Conservation (phyloP, 2,329 filamentous ascomycete genomes). For the Sporothrix variecibatus region DNA sequence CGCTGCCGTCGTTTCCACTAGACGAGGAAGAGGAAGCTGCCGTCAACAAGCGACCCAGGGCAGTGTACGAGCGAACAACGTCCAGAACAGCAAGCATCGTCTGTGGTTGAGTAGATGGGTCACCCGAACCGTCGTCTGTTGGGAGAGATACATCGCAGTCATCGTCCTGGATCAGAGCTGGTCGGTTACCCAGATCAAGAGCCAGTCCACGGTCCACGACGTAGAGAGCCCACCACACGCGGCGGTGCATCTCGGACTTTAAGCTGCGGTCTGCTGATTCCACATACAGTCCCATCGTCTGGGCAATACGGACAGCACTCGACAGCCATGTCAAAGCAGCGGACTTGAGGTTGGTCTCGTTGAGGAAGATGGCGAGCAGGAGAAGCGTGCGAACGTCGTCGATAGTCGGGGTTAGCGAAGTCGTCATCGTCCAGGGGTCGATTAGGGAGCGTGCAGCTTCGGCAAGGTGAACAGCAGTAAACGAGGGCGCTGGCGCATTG, state of each 20-base stretch:
- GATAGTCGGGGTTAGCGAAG: conserved; percentile 58
- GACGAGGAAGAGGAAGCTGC: background rate
- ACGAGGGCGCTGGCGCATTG: conserved; percentile 50
- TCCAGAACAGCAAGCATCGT: conserved; percentile 79
- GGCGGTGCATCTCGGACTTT: conserved; percentile 81
- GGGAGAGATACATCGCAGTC: conserved; percentile 87
- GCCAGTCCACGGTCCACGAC: conserved; percentile 80
- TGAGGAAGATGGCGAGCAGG: conserved; percentile 75
- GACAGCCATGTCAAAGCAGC: conserved; percentile 86
- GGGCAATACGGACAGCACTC: conserved; percentile 74
- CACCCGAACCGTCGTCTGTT: conserved; percentile 71
- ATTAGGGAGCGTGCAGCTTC: conserved; percentile 69
- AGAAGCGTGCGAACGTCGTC: conserved; percentile 74
- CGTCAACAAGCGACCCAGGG: conserved; percentile 64
- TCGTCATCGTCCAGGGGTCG: conserved; percentile 66
- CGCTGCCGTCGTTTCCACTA: background rate
- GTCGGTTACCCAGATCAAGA: conserved; percentile 72
- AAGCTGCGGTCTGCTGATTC: conserved; percentile 60
- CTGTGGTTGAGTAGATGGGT: conserved; percentile 42
- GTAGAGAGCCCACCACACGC: conserved; percentile 95
- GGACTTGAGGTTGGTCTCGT: conserved; percentile 83
- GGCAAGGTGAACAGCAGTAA: conserved; percentile 65
- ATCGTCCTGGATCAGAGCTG: conserved; percentile 79
- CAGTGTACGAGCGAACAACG: conserved; percentile 74
- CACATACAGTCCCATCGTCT: conserved; percentile 79